phyloP scores from a whole-genome alignment of 495 filamentous ascomycete genomes.

The Penicillium mononematosum region DNA sequence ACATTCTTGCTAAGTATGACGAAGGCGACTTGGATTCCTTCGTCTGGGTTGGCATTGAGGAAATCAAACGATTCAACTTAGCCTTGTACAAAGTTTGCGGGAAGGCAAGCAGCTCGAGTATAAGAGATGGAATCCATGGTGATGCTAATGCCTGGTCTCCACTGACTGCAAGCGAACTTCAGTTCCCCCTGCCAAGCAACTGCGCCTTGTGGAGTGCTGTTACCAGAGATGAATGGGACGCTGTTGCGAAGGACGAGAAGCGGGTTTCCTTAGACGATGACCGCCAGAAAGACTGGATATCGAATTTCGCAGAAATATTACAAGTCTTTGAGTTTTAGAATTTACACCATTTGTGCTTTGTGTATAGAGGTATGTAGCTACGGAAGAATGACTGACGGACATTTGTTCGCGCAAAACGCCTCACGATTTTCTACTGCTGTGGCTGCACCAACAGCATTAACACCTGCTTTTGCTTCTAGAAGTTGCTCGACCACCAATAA shows the following conservation, averaged over 20 bases:
- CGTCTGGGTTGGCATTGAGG: constrained; percentile 31
- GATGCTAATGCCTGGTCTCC: background rate
- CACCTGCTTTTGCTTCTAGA: too few relatives aligned
- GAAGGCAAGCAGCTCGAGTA: constrained; percentile 3
- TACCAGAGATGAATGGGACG: constrained; percentile 22
- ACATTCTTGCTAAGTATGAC: constrained; percentile 23
- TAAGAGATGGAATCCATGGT: background rate
- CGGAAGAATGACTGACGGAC: too few relatives aligned
- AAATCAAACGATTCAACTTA: constrained; percentile 32
- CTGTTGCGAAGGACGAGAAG: constrained; percentile 4
- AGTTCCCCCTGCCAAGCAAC: constrained; percentile 30
- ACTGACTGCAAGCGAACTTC: constrained; percentile 25
- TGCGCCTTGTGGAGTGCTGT: constrained; percentile 24
- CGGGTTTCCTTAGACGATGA: constrained; percentile 4
- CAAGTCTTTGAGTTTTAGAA: constrained; percentile 2
- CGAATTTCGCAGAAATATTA: constrained; percentile 14
- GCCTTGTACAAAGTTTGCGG: constrained; percentile 28
- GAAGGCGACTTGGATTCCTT: constrained; percentile 14
- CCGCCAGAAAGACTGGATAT: constrained; percentile 26
- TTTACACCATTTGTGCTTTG: background rate
- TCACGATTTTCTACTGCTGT: too few relatives aligned
- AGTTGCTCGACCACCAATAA: too few relatives aligned
- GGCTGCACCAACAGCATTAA: too few relatives aligned
- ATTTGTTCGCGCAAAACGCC: too few relatives aligned
- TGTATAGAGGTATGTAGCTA: too few relatives aligned